These are phyloP conservation scores for Sclerotiophoma versabilis DNA, from an alignment of 2,329 filamentous ascomycete genomes.

Conservation along the genomic window DNA sequence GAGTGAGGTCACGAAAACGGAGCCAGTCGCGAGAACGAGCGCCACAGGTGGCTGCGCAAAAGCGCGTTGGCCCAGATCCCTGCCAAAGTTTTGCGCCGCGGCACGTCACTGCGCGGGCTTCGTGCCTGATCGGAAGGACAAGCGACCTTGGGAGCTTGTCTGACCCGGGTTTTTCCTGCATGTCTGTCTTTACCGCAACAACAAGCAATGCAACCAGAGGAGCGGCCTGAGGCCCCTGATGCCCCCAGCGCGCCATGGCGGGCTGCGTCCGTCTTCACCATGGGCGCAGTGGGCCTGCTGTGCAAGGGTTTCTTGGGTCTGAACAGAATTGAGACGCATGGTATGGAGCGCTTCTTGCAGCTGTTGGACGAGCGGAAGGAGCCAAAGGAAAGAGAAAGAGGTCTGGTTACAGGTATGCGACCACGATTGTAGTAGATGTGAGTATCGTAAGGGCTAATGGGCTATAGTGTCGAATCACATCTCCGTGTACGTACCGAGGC, in stretches of 20 bases:
- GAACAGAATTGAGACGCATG: conserved; percentile 77
- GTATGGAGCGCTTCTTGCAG: conserved; percentile 76
- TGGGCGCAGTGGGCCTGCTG: conserved; percentile 74
- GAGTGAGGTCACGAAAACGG: conserved; percentile 7
- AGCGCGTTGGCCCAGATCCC: conserved; percentile 16
- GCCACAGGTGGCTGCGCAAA: conserved; percentile 25
- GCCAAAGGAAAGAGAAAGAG: conserved; percentile 70
- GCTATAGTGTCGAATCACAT: conserved; percentile 82
- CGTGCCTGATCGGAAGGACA: conserved; percentile 7
- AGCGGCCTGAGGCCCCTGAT: conserved; percentile 47
- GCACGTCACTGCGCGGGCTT: conserved; percentile 8
- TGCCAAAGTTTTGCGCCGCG: conserved; percentile 23
- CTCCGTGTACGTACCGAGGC: conserved; percentile 73
- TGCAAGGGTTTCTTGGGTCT: conserved; percentile 77
- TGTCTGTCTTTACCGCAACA: conserved; percentile 22
- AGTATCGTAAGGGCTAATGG: conserved; percentile 21
- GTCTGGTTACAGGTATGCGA: conserved; percentile 78
- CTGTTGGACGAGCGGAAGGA: conserved; percentile 77
- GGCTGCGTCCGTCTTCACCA: conserved; percentile 73
- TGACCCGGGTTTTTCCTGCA: conserved; percentile 15
- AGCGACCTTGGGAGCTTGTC: conserved; percentile 4
- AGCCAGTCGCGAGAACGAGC: conserved; percentile 11
- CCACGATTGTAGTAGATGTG: neutral
- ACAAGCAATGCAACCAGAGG: conserved; percentile 51
- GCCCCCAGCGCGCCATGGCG: conserved; percentile 73